Base-by-base conservation (phyloP, 352 stramenopile species). In the Pythium oligandrum region DNA sequence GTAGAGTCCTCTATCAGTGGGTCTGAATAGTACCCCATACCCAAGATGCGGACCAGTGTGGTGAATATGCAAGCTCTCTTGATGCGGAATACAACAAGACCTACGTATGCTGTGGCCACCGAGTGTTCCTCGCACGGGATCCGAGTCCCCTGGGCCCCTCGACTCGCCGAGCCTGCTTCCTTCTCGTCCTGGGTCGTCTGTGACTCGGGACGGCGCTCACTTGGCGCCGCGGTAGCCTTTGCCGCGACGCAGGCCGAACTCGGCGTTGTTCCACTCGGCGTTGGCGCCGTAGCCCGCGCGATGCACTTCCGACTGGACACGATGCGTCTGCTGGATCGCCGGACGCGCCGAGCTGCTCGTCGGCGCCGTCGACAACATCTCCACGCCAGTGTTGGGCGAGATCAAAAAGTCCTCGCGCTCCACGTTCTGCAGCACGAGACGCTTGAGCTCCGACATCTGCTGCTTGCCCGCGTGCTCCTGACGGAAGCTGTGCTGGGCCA, bases 401-500 rank as follows among this genome's bases (percentile, higher is more conserved):
- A 80, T 63, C 40, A 86, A 68, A 40, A 90, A 79, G 37, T 94
- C 83, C 47, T 94, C 83, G 6, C 83, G 83, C 63, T 94, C 83
- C 50, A 94, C 78, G 52, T 90, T 92, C 57, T 91, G 81, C 40
- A 95, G 60, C 62, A 95, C 84, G 4, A 95, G 67, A 2, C 84
- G 84, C 68, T 95, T 95, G 26, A 95, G 61, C 63, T 95, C 84
- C n/a, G 76, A 89, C 60, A 89, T 75, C 55, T 95, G 82, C 55
- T 88, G 88, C 67, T 90, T 93, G 10, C 83, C 84, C 30, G 75
- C 82, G 47, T 90, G 76, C 61, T 95, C 83, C 53, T 97, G 86
- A 26, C 83, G 85, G 47, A 90, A 79, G 51, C 86, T 90, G 59
- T 96, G 86, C 60, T 91, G 81, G 5, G 94, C 96, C 38, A 99